Conservation (phyloP, 2,329 filamentous ascomycete genomes). For the Cladosporium colombiae region DNA sequence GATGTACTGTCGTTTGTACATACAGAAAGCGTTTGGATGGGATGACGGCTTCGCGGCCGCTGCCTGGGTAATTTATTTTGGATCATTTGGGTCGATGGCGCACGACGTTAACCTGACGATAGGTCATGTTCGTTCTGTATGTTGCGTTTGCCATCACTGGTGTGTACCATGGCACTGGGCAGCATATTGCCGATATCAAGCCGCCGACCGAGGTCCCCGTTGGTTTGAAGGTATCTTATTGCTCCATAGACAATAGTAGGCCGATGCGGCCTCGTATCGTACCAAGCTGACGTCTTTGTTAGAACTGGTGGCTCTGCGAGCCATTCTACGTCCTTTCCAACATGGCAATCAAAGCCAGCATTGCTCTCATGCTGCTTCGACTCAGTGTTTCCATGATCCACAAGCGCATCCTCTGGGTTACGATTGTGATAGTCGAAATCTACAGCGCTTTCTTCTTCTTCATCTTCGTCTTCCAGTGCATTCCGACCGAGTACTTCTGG, state of each 20-base stretch:
- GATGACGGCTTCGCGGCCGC: conserved; percentile 19
- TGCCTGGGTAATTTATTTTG: conserved; percentile 17
- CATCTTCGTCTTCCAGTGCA: conserved; percentile 26
- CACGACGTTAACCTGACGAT: not conserved
- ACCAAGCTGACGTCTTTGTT: not conserved
- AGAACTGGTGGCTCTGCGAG: conserved; percentile 41
- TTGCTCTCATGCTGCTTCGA: conserved; percentile 25
- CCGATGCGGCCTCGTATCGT: not conserved
- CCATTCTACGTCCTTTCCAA: conserved; percentile 25
- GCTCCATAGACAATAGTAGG: not conserved
- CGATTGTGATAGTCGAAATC: conserved; percentile 21
- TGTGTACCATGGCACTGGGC: conserved; percentile 23
- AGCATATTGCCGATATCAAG: conserved; percentile 21
- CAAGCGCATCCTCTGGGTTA: conserved; percentile 19
- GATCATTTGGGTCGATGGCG: not conserved
- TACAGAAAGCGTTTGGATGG: conserved; percentile 21
- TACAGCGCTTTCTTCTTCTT: conserved; percentile 26
- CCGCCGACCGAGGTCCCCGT: conserved; percentile 19
- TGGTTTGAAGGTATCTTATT: conserved; percentile 19
- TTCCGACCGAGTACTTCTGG: conserved; percentile 25
- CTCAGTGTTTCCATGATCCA: conserved; percentile 21
- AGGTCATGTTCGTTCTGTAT: conserved; percentile 22
- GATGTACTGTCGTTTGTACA: conserved; percentile 21
- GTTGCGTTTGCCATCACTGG: conserved; percentile 21
- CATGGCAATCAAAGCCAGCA: conserved; percentile 28